Evolutionary conservation across 305 asterid genomes (phyloP), one percentile per base, ranked within the genome.

Genomic region (Fraxinus paxiana): DNA sequence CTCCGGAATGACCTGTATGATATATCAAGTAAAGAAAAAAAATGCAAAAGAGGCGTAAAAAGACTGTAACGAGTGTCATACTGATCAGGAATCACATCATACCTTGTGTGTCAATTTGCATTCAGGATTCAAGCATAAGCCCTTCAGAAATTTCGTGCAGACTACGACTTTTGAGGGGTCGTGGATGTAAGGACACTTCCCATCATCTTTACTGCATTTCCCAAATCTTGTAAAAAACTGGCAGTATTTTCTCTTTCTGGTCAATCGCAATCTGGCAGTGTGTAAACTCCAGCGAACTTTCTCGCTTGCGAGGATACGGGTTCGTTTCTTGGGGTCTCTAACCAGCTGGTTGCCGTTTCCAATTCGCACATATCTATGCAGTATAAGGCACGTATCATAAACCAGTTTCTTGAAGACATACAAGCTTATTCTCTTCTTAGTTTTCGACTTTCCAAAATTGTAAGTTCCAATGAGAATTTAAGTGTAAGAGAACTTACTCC

Each of bases 81-180:
- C 33, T 67, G 70, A 71, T 84, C 30, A 75, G 75, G 61, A 67
- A 86, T 77, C 80, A 85, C 80, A 65, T 12, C 71, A 35, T 91
- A 96, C 98, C 99, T 96, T 86, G 80, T 96, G 99, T 79, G 99
- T 96, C 91, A 94, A 89, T 87, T 89, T 92, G 90, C 98, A 96
- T 65, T 87, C 87, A 48, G 86, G 35, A 80, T 88, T 85, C 80
- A 91, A 88, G 91, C 99, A 96, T 35, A 89, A 90, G 70, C 96
- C 97, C 35, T 82, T 89, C 85, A 96, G 87, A 91, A 94, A 96
- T 85, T 96, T 96, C 72, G 98, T 91, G 88, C 99, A 96, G 83
- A 96, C 99, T 0, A 83, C 97, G 20, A 96, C 88, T 90, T 96
- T 96, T 65, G 97, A 89, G 75, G 92, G 88, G 70, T 96, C 98